Evolutionary conservation across 1,139 yeast species (phyloP), one percentile per base, ranked within the genome.

Genomic region (Starmera stellimalicola): DNA sequence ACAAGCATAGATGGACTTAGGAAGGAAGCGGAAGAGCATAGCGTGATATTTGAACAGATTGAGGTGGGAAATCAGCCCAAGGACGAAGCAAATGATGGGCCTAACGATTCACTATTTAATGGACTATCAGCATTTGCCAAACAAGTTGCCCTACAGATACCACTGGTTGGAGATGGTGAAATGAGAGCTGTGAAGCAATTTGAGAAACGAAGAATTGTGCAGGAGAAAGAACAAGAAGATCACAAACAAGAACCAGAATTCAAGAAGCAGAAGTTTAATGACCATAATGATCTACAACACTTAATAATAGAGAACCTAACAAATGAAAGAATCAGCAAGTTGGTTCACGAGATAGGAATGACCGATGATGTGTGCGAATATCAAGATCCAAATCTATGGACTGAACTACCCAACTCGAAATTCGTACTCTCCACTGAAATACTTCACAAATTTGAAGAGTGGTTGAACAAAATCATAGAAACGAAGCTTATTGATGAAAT

Each of bases 201-300:
- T 15, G 10, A 25, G 16, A 25, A 18, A 11, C 5, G 31, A 27
- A 3, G 29, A 22, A 7, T 36, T 16, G 18, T 4, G 32, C 2
- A 49, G 47, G 33, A 45, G 41, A 28, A 35, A 44, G 15, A 49
- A 41, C 32, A 32, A 42, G 1, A 45, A 39, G n/a, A n/a, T n/a
- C n/a, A n/a, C n/a, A n/a, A n/a, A n/a, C n/a, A n/a, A n/a, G n/a
- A n/a, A n/a, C n/a, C n/a, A n/a, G n/a, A n/a, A n/a, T n/a, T n/a
- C n/a, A 22, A 22, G 12, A 22, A 22, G 12, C 25, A 6, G 8
- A 22, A 22, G 12, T n/a, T 14, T 8, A n/a, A 6, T n/a, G 10
- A 14, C n/a, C n/a, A n/a, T n/a, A 29, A 38, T 14, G 29, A 38
- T 1, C 24, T 39, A 1, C 44, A 42, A n/a, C 49, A 42, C 23